Evolutionary conservation across 208 protist species (phyloP), one percentile per base, ranked within the genome.

Genomic region (Novymonas esmeraldas): DNA sequence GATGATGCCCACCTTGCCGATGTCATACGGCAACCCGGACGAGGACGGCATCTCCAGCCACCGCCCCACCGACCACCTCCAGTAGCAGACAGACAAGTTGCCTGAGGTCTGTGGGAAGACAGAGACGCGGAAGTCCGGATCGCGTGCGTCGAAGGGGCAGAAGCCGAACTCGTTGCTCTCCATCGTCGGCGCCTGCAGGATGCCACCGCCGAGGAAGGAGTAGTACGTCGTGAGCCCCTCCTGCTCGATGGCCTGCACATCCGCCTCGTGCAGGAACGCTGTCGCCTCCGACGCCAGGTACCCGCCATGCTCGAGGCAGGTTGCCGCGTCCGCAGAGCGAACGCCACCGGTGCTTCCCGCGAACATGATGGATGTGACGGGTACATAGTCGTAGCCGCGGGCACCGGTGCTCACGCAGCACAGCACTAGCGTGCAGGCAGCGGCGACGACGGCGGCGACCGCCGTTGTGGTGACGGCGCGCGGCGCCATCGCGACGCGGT

Each of bases 221-320:
- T 71, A 81, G 70, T 67, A 81, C 24, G 11, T 49, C 14, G 42
- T 41, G 38, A 14, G 6, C 29, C 39, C 59, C 16, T 49, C 56
- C 13, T 18, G 41, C 46, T 68, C 33, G 18, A 58, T 42, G 33
- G 50, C 56, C 9, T 58, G 62, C 16, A 70, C 64, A 36, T 73
- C 48, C 14, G 36, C 44, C 16, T 51, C 45, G 50, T 76, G 71
- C 52, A 76, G 26, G 5, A 51, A 29, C 26, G 57, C 64, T 18
- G 76, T 76, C 48, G 66, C 64, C 14, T 72, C 70, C 18, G 76
- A 55, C 10, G 69, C 68, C 13, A 81, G 65, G 60, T 73, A 76
- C 7, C 56, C 64, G 39, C 76, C 76, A 10, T 28, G 33, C 13
- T 22, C 38, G 16, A 45, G 31, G 45, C 76, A 81, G 33, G 34